Base-by-base conservation (phyloP, 2,329 filamentous ascomycete genomes). In the Metarhizium anisopliae region DNA sequence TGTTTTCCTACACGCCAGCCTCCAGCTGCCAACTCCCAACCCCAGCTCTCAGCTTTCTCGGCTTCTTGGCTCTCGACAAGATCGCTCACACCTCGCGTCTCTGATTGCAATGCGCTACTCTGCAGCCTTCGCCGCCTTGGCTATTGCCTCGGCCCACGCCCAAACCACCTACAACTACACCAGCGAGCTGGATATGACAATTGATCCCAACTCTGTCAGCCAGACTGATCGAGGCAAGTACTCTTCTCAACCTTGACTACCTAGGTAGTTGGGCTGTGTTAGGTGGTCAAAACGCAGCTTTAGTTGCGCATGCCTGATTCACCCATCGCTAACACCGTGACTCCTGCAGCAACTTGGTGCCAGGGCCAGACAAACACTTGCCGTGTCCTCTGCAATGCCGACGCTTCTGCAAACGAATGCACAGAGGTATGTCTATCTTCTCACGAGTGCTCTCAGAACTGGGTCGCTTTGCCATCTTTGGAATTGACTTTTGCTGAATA, bases 321-420 rank as follows among this genome's bases (percentile, higher is more conserved):
- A 6, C 13, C 45, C 45, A 30, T 14, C 4, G 25, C n/a, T 49
- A 29, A 20, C 52, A 25, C 36, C 35, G 18, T 56, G 45, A 50
- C n/a, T 47, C 45, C 14, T 53, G 57, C 58, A 81, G 79, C 75
- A 50, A 55, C 62, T 18, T 83, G 79, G 80, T 83, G 80, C 67
- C 65, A 63, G 53, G 78, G 72, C 47, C 71, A 83, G 71, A 68
- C 66, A 57, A 75, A 79, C 66, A 77, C 74, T 43, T 83, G 80
- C 70, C 58, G 59, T 50, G 68, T 67, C 29, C 74, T 83, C 45
- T 83, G 80, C 70, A 66, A 65, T 54, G 57, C 62, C 55, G 60
- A 64, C 54, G 66, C 70, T 20, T 59, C 66, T 6, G 59, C 58
- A 54, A 81, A 82, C 66, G 62, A 64, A 55, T 83, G 80, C 66